phyloP scores from a whole-genome alignment of 2,329 filamentous ascomycete species.

The Beauveria bassiana region DNA sequence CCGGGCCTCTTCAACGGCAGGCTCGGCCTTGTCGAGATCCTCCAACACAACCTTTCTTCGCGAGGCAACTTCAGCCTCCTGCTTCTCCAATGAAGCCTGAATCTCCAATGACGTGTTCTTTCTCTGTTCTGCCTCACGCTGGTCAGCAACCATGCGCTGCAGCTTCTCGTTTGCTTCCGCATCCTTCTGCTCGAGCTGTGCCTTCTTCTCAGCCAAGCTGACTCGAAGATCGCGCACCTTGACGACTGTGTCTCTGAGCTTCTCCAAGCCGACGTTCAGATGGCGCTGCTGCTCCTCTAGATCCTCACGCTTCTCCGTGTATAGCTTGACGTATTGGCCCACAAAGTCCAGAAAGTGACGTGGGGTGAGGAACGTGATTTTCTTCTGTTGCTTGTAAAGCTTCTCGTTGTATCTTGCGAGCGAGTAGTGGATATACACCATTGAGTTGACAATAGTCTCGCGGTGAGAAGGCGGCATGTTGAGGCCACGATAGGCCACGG shows the following conservation, averaged over 20 bases:
- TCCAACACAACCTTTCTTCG: conserved; percentile 77
- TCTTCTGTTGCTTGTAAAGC: conserved; percentile 84
- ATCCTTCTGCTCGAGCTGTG: conserved; percentile 86
- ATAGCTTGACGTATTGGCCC: conserved; percentile 92
- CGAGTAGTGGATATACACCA: conserved; percentile 98
- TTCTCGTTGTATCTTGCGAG: conserved; percentile 83
- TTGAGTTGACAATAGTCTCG: conserved; percentile 89
- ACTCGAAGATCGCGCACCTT: conserved; percentile 89
- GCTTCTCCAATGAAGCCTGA: conserved; percentile 76
- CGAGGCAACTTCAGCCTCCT: conserved; percentile 78
- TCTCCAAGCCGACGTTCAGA: conserved; percentile 96
- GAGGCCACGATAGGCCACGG: conserved; percentile 83
- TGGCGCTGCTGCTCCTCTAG: conserved; percentile 97
- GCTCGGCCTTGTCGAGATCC: conserved; percentile 86
- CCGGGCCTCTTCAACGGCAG: conserved; percentile 85
- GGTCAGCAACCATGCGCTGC: conserved; percentile 93
- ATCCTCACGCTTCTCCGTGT: conserved; percentile 97
- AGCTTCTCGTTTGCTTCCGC: conserved; percentile 95
- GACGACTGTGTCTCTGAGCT: conserved; percentile 90
- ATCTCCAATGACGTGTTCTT: conserved; percentile 85
- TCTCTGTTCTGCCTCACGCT: conserved; percentile 86
- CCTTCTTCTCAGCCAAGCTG: conserved; percentile 91
- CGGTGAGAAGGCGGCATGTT: conserved; percentile 80
- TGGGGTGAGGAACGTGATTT: conserved; percentile 86
- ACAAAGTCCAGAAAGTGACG: conserved; percentile 98